Conservation (phyloP, 2,329 filamentous ascomycete genomes). For the Hymenoscyphus infarciens region DNA sequence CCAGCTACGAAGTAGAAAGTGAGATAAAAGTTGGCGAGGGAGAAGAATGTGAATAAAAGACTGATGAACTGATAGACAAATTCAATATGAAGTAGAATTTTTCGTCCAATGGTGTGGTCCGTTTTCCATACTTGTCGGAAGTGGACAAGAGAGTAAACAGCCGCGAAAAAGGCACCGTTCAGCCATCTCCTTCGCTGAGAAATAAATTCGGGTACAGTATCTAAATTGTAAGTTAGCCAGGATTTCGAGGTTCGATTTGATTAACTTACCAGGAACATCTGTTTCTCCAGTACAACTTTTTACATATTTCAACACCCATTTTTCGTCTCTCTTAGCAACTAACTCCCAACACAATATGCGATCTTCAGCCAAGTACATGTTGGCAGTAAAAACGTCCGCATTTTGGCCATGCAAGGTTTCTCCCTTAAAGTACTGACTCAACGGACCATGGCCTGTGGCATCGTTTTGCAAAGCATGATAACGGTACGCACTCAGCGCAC, state of each 20-base stretch:
- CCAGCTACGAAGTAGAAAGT: slow-evolving; percentile 98
- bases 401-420: slow-evolving; percentile 95
- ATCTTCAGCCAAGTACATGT: slow-evolving; percentile 91
- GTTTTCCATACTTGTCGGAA: slow-evolving; percentile 90
- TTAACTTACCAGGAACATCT: slow-evolving; percentile 80
- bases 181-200: slow-evolving; percentile 95
- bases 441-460: slow-evolving; percentile 86
- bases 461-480: slow-evolving; percentile 97
- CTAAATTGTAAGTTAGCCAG: slow-evolving; percentile 43
- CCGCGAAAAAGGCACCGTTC: slow-evolving; percentile 97
- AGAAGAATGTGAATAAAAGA: slow-evolving; percentile 95
- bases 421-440: slow-evolving; percentile 99
- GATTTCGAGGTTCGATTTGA: neutral
- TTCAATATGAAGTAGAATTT: slow-evolving; percentile 88
- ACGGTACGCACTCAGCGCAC: slow-evolving; percentile 90
- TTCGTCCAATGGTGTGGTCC: slow-evolving; percentile 85
- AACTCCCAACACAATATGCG: slow-evolving; percentile 92
- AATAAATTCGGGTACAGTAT: slow-evolving; percentile 92
- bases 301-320: slow-evolving; percentile 98
- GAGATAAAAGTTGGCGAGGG: slow-evolving; percentile 96
- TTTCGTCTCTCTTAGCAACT: slow-evolving; percentile 88
- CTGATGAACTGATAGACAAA: slow-evolving; percentile 93
- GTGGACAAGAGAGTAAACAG: slow-evolving; percentile 94
- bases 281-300: slow-evolving; percentile 96
- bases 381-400: slow-evolving; percentile 95